Conservation (phyloP, 768 basidiomycete genomes). For the Clavulina sp. region DNA sequence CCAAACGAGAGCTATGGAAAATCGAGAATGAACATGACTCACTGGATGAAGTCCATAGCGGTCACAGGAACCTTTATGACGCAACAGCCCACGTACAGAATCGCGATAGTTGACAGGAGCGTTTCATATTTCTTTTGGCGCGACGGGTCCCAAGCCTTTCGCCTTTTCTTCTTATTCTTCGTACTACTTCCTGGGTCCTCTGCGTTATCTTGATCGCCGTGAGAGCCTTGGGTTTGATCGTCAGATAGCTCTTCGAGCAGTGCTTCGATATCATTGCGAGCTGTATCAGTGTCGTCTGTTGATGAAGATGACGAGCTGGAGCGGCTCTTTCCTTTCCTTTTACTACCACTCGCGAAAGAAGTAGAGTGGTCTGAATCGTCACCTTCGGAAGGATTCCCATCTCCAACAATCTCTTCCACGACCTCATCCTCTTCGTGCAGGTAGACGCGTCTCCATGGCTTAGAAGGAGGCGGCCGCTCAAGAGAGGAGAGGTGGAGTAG, state of each 20-base stretch:
- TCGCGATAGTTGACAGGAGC: conserved; percentile 38
- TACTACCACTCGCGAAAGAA: too few relatives aligned
- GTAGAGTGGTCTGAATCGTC: too few relatives aligned
- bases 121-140: conserved; percentile 18
- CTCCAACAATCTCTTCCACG: too few relatives aligned
- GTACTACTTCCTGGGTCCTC: conserved; percentile 11
- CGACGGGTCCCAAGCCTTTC: conserved; percentile 3
- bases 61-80: conserved; percentile 57
- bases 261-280: too few relatives aligned
- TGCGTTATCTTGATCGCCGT: conserved; percentile 4
- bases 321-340: too few relatives aligned
- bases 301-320: too few relatives aligned
- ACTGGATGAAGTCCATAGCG: conserved; percentile 62
- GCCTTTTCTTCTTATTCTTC: conserved; percentile 14
- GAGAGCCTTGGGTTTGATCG: conserved; percentile 9
- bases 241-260: background rate
- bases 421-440: background rate
- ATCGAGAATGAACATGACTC: conserved; percentile 18
- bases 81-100: conserved; percentile 66
- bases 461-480: conserved; percentile 28
- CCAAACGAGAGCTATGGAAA: background rate
- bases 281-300: too few relatives aligned
- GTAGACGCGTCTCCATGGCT: background rate
- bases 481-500: conserved; percentile 48
- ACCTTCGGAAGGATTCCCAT: too few relatives aligned